Base-by-base conservation (phyloP, 306 rosid species). In the Echinosophora koreensis region DNA sequence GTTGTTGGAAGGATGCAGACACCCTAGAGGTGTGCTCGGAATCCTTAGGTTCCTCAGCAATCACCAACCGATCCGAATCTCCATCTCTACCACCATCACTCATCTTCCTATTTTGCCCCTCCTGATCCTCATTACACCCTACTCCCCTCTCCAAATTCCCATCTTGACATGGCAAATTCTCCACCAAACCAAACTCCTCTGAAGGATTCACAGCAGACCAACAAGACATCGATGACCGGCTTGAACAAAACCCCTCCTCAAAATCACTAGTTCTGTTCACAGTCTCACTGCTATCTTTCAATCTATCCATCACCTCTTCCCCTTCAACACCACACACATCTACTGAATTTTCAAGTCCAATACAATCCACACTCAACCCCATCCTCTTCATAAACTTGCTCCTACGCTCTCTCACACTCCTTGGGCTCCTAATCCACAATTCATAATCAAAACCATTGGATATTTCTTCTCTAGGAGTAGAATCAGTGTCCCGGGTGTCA, bases 331-430 rank as follows among this genome's bases (percentile, higher is more conserved):
- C 14, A n/a, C 56, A 4, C 14, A 51, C 62, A 66, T 66, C 83
- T 27, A 66, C 49, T 17, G 88, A 76, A 75, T 69, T 66, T 74
- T 80, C 84, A 38, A 46, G 32, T 38, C 55, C 65, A 85, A 74
- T 76, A 35, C 17, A 64, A 76, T 84, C 88, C 27, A 74, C 16
- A 77, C 85, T 74, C 75, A 88, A 38, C 15, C 84, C 97, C 95
- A 90, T 88, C 84, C 87, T 84, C 75, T 76, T 75, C 82, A 84
- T 67, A 80, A 95, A 95, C 82, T 56, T 85, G 12, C 76, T 15
- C 62, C 97, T 84, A 6, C 98, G 93, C 85, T 95, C 98, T 41
- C 51, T 42, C 5, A 95, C 91, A 66, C 97, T 89, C 57, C 41
- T 67, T 1, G 97, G 98, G 78, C 92, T 90, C 66, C 71, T 77